A percentile compares a stretch with the other conserved stretches of the same genome.
phyloP scores from a whole-genome alignment of 1,139 yeast genomes.

The Blastobotrys ciferrii region DNA sequence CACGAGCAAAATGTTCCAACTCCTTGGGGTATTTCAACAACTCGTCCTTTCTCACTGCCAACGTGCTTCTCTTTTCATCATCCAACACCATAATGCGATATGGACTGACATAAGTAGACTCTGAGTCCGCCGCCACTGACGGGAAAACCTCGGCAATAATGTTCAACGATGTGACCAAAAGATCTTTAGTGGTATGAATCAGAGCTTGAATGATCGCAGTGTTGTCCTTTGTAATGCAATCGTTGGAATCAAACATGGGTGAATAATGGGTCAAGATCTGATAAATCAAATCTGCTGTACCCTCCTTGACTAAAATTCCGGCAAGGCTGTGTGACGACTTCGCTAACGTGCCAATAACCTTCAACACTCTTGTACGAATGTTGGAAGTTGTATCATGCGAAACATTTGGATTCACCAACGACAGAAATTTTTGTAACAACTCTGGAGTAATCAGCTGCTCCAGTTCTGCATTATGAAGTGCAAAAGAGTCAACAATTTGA shows the following conservation, averaged over 20 bases:
- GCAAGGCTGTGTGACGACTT: slow-evolving; percentile 38
- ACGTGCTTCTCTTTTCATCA: slow-evolving; percentile 17
- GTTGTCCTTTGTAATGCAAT: slow-evolving; percentile 27
- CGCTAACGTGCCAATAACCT: slow-evolving; percentile 44
- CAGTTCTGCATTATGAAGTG: slow-evolving; percentile 44
- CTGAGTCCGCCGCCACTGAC: slow-evolving; percentile 23
- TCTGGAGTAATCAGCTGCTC: slow-evolving; percentile 44
- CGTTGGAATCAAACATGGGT: slow-evolving; percentile 30
- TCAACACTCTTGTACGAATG: slow-evolving; percentile 33
- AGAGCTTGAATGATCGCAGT: slow-evolving; percentile 60
- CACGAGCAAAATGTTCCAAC: slow-evolving; percentile 44
- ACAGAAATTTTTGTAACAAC: slow-evolving; percentile 26
- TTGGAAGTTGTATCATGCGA: slow-evolving; percentile 23
- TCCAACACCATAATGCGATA: slow-evolving; percentile 25
- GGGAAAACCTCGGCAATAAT: slow-evolving; percentile 56
- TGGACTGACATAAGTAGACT: slow-evolving; percentile 31
- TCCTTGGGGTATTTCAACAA: slow-evolving; percentile 23
- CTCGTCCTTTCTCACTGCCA: slow-evolving; percentile 15
- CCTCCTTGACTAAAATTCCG: slow-evolving; percentile 28
- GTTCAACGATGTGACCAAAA: slow-evolving; percentile 54
- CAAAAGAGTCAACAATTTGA: slow-evolving; percentile 56
- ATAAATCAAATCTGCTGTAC: slow-evolving; percentile 34
- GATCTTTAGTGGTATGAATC: slow-evolving; percentile 71
- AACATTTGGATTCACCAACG: slow-evolving; percentile 27
- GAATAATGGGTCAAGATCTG: slow-evolving; percentile 36